Conservation (phyloP, 306 rosid species). For the Begonia masoniana region DNA sequence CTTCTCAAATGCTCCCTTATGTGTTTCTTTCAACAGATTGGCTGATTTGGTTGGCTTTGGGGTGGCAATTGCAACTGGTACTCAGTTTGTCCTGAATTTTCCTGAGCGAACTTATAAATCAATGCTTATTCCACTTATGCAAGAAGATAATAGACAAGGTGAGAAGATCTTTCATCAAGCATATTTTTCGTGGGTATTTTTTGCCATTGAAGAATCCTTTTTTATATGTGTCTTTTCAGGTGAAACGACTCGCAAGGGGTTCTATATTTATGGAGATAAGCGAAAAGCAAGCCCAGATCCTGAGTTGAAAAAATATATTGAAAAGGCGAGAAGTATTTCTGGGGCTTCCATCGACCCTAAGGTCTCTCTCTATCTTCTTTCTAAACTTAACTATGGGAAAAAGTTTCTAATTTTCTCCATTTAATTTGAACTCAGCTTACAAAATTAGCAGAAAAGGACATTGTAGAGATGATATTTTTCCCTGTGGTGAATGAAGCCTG, state of each 20-base stretch:
- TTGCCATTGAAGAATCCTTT: background rate
- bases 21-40: constrained; percentile 39
- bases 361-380: constrained; percentile 27
- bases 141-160: constrained; percentile 88
- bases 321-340: constrained; percentile 68
- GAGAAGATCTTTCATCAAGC: constrained; percentile 3
- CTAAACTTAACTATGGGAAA: no score
- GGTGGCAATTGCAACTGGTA: constrained; percentile 64
- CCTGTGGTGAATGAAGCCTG: constrained; percentile 98
- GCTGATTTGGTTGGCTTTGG: constrained; percentile 89
- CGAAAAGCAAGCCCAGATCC: constrained; percentile 82
- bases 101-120: constrained; percentile 78
- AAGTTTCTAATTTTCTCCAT: background rate
- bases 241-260: constrained; percentile 66
- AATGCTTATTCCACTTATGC: constrained; percentile 74
- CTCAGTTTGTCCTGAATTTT: constrained; percentile 41
- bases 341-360: constrained; percentile 57
- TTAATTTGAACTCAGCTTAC: constrained; percentile 28
- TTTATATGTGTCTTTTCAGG: constrained; percentile 25
- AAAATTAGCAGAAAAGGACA: constrained; percentile 65
- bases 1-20: constrained; percentile 2
- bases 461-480: constrained; percentile 85
- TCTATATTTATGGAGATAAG: constrained; percentile 59
- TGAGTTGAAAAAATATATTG: constrained; percentile 65
- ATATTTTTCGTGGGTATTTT: background rate